Conservation (phyloP, 805 yeast species). For the Wickerhamiella occidentalis region DNA sequence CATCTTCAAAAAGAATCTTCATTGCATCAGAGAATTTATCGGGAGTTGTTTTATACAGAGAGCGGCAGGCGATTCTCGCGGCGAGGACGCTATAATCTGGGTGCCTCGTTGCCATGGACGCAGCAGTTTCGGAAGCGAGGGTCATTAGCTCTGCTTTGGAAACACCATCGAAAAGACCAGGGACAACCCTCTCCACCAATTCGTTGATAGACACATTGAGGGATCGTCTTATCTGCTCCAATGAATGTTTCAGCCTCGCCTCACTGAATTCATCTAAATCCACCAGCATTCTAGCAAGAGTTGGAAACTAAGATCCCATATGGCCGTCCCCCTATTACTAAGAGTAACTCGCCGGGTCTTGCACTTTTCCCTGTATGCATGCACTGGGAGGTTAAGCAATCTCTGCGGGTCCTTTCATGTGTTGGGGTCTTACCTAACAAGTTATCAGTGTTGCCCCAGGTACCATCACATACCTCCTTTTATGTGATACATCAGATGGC, state of each 20-base stretch:
- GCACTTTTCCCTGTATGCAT: neutral
- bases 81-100: constrained; percentile 81
- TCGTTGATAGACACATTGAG: constrained; percentile 73
- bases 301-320: no score
- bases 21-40: constrained; percentile 64
- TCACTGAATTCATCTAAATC: neutral
- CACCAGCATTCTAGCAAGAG: neutral
- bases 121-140: constrained; percentile 83
- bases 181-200: constrained; percentile 73
- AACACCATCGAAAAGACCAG: constrained; percentile 91
- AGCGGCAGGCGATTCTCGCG: constrained; percentile 81
- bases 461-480: neutral
- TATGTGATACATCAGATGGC: neutral
- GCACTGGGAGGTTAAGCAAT: no score
- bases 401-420: no score
- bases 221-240: neutral
- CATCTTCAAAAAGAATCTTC: constrained; percentile 49
- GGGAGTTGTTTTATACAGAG: constrained; percentile 77
- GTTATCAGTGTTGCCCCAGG: neutral
- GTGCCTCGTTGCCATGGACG: constrained; percentile 87
- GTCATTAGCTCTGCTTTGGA: constrained; percentile 38
- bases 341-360: neutral
- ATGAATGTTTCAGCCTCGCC: neutral
- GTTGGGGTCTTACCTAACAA: no score
- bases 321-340: neutral